Evolutionary conservation across 345 rosid species (phyloP).

Genomic region (Erucastrum elatum): DNA sequence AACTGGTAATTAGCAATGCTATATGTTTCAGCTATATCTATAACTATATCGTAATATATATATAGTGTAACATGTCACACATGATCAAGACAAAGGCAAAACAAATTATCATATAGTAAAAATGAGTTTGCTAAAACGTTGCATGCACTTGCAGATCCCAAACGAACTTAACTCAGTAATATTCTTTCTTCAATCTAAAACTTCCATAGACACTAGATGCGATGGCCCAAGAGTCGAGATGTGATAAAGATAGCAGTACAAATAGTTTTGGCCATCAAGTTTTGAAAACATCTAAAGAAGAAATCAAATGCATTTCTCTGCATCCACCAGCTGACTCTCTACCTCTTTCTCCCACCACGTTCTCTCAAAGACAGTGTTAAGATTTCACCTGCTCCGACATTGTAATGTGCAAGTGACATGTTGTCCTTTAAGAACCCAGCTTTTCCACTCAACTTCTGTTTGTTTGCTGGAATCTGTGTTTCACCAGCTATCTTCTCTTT

Average conservation of each 20-base stretch:
- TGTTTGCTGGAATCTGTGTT: constrained; percentile 56
- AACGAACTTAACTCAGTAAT: constrained; percentile 30
- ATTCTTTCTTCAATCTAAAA: constrained; percentile 18
- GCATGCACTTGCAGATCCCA: constrained; percentile 33
- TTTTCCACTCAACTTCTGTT: neutral
- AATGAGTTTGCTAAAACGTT: constrained; percentile 23
- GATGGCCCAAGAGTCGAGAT: constrained; percentile 5
- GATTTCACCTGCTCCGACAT: constrained; percentile 63
- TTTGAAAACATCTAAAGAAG: neutral
- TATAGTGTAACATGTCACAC: neutral
- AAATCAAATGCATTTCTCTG: constrained; percentile 28
- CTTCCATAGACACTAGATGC: constrained; percentile 1
- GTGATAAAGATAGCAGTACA: constrained; percentile 1
- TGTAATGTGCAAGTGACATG: constrained; percentile 80
- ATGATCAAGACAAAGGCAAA: neutral
- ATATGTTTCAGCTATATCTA: neutral
- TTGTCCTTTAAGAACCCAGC: neutral
- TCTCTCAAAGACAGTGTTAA: constrained; percentile 71
- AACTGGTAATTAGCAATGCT: neutral
- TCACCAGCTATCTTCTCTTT: constrained; percentile 93
- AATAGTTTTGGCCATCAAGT: neutral
- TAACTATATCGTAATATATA: neutral
- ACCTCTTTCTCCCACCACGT: constrained; percentile 90
- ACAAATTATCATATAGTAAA: constrained; percentile 9
- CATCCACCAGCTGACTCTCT: constrained; percentile 24